Base-by-base conservation (phyloP, 108 stramenopile species). In the Cyclostephanos invisitatus region DNA sequence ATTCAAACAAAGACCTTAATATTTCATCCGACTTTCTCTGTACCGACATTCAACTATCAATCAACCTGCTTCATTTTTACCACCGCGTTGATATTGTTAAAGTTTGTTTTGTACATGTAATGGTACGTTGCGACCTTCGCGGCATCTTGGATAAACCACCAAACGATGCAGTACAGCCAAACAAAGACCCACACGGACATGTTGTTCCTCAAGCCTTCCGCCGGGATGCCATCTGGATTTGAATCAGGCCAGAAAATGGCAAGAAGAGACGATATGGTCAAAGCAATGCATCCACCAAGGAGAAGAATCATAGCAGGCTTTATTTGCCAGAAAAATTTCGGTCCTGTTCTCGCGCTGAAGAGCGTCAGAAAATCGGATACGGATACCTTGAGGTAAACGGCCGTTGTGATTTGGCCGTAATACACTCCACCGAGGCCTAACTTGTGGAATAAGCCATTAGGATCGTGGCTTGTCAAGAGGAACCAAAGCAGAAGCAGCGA, bases 311-410 rank as follows among this genome's bases (percentile, higher is more conserved):
- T 40, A 48, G 77, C 84, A 22, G 84, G 80, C 40, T 21, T 64
- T 25, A 80, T 57, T 42, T 85, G 67, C 78, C 74, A 85, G 46
- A 85, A 81, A 58, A 78, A 78, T 12, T 35, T 36, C 14, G 55
- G 40, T 20, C 77, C 77, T 0, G 84, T 82, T 21, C 80, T 72
- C 10, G 80, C 80, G 50, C 77, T 78, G 77, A 85, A 85, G 5
- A 85, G 81, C 1, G 84, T 85, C 36, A 85, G 63, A 53, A 85
- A 81, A 54, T 85, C 84, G 4, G 84, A 85, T 7, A 85, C 84
- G 17, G 84, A 85, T 9, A 85, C 72, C 66, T 85, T 85, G 68
- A 85, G 77, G 69, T 85, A 85, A 20, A 85, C 74, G 15, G 84
- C 76, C 17, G 77, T 70, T 12, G 79, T 84, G 32, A 85, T 74